A percentile compares a stretch with the other conserved stretches of the same genome.
phyloP scores from a whole-genome alignment of 371 early-diverging fungal genomes.

The Parasitella parasitica region DNA sequence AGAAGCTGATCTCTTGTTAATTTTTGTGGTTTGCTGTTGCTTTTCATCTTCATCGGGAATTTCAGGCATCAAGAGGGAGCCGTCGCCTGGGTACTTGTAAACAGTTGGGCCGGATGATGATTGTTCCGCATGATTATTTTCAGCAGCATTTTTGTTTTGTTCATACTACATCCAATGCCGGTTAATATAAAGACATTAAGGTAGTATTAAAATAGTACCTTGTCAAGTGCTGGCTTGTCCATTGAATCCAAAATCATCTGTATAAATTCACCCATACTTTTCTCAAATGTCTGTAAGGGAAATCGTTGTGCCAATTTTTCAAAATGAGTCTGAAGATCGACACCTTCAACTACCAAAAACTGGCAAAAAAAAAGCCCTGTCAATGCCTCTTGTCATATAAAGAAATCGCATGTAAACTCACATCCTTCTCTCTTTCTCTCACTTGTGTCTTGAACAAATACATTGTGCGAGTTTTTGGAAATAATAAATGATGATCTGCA shows the following conservation, averaged over 20 bases:
- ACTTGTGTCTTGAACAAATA: conserved; percentile 47
- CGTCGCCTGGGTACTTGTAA: conserved; percentile 52
- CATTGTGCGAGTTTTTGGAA: conserved; percentile 54
- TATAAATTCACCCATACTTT: conserved; percentile 47
- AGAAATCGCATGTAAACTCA: conserved; percentile 2
- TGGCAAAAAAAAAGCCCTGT: neutral
- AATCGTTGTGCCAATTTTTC: conserved; percentile 48
- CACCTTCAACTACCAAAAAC: conserved; percentile 43
- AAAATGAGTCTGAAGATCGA: conserved; percentile 48
- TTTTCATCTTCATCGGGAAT: conserved; percentile 29
- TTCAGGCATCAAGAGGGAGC: conserved; percentile 43
- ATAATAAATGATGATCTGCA: conserved; percentile 48
- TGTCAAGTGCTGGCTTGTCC: conserved; percentile 42
- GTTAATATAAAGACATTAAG: neutral
- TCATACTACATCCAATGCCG: conserved; percentile 5
- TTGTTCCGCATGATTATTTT: conserved; percentile 1
- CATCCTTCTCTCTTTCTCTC: conserved; percentile 52
- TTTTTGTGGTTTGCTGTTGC: neutral
- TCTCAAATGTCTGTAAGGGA: conserved; percentile 50
- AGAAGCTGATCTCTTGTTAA: conserved; percentile 1
- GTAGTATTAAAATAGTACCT: conserved; percentile 21
- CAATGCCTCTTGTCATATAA: neutral
- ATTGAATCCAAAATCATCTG: conserved; percentile 46
- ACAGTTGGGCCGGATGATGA: conserved; percentile 15
- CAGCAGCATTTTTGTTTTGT: conserved; percentile 2